Percentiles rank a stretch among this genome's conserved stretches.
phyloP scores from a whole-genome alignment of 495 filamentous ascomycete species.

The Polyplosphaeria fusca region DNA sequence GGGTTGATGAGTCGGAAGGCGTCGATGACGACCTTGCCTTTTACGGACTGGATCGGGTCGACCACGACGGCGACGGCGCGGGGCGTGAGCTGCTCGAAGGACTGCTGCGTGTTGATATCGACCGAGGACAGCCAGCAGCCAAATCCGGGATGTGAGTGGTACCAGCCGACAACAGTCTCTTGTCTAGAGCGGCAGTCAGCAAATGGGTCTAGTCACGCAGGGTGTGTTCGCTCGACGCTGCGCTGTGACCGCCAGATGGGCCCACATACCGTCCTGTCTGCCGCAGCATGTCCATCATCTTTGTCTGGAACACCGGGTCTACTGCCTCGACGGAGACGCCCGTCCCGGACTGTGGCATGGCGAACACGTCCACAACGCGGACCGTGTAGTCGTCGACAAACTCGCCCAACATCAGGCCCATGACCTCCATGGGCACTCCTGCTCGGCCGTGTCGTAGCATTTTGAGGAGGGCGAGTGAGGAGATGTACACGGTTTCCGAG shows the following conservation, averaged over 20 bases:
- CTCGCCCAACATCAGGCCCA: constrained; percentile 98
- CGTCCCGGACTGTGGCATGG: constrained; percentile 99
- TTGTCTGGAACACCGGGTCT: constrained; percentile 96
- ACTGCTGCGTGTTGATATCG: constrained; percentile 99
- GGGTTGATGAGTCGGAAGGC: constrained; percentile 99
- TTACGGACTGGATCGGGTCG: constrained; percentile 97
- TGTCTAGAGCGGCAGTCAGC: constrained; percentile 53
- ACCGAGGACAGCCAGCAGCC: constrained; percentile 98
- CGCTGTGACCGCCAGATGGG: too few relatives aligned
- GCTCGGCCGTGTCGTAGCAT: constrained; percentile 97
- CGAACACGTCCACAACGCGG: constrained; percentile 95
- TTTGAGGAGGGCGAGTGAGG: constrained; percentile 92
- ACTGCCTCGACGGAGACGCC: constrained; percentile 98
- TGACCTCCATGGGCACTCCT: constrained; percentile 99
- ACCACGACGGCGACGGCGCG: constrained; percentile 96
- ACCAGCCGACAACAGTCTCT: constrained; percentile 97
- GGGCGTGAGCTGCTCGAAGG: constrained; percentile 94
- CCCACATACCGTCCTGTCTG: constrained; percentile 84
- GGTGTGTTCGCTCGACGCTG: not conserved
- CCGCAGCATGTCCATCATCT: constrained; percentile 99
- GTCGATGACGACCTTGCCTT: constrained; percentile 98
- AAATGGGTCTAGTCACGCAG: not conserved
- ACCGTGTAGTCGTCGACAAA: constrained; percentile 99
- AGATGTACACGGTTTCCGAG: constrained; percentile 99
- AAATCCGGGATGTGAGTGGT: constrained; percentile 98